phyloP scores from a whole-genome alignment of 352 stramenopile species.

The Elongisporangium prolatum region DNA sequence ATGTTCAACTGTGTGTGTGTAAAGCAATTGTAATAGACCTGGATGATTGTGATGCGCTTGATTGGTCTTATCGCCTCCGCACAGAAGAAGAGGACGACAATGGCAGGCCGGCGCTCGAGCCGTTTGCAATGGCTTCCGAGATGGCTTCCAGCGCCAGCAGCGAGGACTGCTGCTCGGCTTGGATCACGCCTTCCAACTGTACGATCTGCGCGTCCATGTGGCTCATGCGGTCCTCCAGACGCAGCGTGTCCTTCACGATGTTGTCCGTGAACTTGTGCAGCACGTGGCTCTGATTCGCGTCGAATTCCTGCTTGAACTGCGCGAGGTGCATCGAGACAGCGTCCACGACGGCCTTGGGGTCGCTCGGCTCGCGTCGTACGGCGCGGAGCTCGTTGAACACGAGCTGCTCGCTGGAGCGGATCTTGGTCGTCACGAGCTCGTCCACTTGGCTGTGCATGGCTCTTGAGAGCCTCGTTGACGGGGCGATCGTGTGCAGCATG shows the following conservation, averaged over 20 bases:
- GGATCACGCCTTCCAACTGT: constrained; percentile 47
- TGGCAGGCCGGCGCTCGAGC: neutral
- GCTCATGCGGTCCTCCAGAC: constrained; percentile 49
- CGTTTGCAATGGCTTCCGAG: constrained; percentile 48
- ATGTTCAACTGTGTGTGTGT: too few species aligned
- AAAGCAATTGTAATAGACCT: too few species aligned
- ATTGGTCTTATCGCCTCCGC: too few species aligned
- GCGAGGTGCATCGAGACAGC: constrained; percentile 50
- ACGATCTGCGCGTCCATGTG: constrained; percentile 48
- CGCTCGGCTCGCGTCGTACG: constrained; percentile 17
- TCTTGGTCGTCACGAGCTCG: constrained; percentile 26
- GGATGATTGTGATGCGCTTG: too few species aligned
- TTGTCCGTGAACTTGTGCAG: constrained; percentile 50
- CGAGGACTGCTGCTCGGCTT: constrained; percentile 67
- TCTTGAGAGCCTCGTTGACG: constrained; percentile 16
- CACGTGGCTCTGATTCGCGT: constrained; percentile 37
- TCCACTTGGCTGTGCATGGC: constrained; percentile 47
- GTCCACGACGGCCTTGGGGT: constrained; percentile 42
- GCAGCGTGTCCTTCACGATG: constrained; percentile 36
- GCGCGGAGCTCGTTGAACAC: constrained; percentile 25
- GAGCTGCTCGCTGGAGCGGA: constrained; percentile 29
- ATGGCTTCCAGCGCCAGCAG: constrained; percentile 65
- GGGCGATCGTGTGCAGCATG: constrained; percentile 15
- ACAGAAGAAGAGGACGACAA: too few species aligned
- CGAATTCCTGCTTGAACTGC: constrained; percentile 62